phyloP scores from a whole-genome alignment of 2,329 filamentous ascomycete genomes.

The Alternaria tenuissima region DNA sequence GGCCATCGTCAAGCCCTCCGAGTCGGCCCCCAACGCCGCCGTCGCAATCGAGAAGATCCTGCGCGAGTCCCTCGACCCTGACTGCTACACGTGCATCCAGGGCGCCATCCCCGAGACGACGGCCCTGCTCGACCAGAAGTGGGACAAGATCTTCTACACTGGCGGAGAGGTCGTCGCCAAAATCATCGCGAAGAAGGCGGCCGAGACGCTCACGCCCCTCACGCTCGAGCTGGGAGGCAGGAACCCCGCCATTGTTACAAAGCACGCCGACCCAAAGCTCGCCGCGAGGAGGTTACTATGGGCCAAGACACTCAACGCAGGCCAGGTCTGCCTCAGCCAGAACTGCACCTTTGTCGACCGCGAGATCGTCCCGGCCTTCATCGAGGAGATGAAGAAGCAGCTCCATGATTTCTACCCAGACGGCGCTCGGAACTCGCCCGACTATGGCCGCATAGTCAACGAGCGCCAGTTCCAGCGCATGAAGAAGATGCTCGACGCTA shows the following conservation, averaged over 20 bases:
- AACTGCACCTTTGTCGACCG: slow-evolving; percentile 91
- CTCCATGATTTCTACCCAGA: slow-evolving; percentile 83
- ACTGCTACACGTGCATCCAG: slow-evolving; percentile 80
- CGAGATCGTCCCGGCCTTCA: slow-evolving; percentile 73
- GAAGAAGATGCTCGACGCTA: slow-evolving; percentile 89
- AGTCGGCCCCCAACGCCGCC: slow-evolving; percentile 78
- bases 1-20: slow-evolving; percentile 88
- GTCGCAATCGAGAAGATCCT: slow-evolving; percentile 82
- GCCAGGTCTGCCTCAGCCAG: slow-evolving; percentile 91
- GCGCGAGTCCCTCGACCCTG: slow-evolving; percentile 76
- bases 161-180: slow-evolving; percentile 77
- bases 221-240: slow-evolving; percentile 88
- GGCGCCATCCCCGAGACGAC: slow-evolving; percentile 83
- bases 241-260: slow-evolving; percentile 92
- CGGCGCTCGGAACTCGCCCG: slow-evolving; percentile 78
- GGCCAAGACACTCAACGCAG: slow-evolving; percentile 86
- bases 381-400: slow-evolving; percentile 75
- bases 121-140: slow-evolving; percentile 83
- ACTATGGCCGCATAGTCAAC: slow-evolving; percentile 85
- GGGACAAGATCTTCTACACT: slow-evolving; percentile 99
- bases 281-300: slow-evolving; percentile 87
- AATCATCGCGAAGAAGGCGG: slow-evolving; percentile 63
- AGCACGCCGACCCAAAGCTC: slow-evolving; percentile 78
- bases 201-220: slow-evolving; percentile 75
- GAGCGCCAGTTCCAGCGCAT: slow-evolving; percentile 79